Conservation (phyloP, 805 yeast genomes). For the Yamadazyma scolyti region DNA sequence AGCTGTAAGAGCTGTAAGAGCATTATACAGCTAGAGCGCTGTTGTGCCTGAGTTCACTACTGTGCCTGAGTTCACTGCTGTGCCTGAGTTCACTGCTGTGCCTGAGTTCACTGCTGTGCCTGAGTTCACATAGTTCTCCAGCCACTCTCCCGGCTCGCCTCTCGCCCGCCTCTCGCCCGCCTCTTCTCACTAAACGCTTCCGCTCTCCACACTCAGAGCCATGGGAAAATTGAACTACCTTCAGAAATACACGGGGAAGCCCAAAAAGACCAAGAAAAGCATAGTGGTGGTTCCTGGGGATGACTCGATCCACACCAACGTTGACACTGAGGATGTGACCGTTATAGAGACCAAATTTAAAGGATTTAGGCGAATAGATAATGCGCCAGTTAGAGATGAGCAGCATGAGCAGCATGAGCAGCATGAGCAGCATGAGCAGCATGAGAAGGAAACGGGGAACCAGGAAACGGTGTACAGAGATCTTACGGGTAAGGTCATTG, state of each 20-base stretch:
- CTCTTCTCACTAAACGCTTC: neutral
- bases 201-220: neutral
- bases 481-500: slow-evolving; percentile 51
- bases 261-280: slow-evolving; percentile 8
- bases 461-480: slow-evolving; percentile 57
- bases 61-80: too few relatives aligned
- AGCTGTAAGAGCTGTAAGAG: too few relatives aligned
- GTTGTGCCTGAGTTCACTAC: too few relatives aligned
- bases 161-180: too few relatives aligned
- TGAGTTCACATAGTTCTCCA: too few relatives aligned
- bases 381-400: too few relatives aligned
- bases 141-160: too few relatives aligned
- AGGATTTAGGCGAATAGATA: slow-evolving; percentile 38
- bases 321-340: neutral
- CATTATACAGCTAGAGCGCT: too few relatives aligned
- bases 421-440: too few relatives aligned
- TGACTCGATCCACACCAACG: slow-evolving; percentile 2
- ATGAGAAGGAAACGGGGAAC: neutral
- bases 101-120: too few relatives aligned
- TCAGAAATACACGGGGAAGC: slow-evolving; percentile 8
- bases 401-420: too few relatives aligned
- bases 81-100: too few relatives aligned
- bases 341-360: slow-evolving; percentile 11
- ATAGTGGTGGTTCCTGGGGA: slow-evolving; percentile 5
- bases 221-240: slow-evolving; percentile 8